These are phyloP conservation scores for Myxozyma neotropica DNA, from an alignment of 805 yeast genomes.

Conservation along the genomic window DNA sequence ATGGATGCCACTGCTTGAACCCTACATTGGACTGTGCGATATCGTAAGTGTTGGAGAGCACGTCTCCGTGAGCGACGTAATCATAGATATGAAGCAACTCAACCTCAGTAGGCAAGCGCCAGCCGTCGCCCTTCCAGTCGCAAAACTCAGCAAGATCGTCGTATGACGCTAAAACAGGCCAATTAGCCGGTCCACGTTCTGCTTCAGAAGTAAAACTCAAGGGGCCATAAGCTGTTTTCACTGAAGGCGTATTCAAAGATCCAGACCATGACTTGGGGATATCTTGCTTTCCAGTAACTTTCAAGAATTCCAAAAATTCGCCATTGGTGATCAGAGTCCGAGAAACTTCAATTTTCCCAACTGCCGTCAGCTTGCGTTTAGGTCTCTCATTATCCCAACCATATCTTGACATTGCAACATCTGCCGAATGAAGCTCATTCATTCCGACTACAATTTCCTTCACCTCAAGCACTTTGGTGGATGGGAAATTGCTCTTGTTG, in stretches of 20 bases:
- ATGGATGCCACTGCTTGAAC: slow-evolving; percentile 35
- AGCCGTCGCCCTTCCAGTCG: slow-evolving; percentile 22
- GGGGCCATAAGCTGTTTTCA: slow-evolving; percentile 32
- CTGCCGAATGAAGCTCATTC: slow-evolving; percentile 11
- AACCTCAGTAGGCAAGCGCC: slow-evolving; percentile 33
- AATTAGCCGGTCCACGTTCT: slow-evolving; percentile 11
- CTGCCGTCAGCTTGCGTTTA: background rate
- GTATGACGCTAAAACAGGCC: slow-evolving; percentile 36
- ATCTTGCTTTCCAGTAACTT: background rate
- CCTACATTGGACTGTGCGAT: slow-evolving; percentile 26
- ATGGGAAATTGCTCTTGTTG: background rate
- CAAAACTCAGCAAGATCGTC: slow-evolving; percentile 28
- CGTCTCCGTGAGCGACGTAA: slow-evolving; percentile 5
- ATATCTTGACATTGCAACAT: background rate
- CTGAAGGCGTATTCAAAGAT: slow-evolving; percentile 13
- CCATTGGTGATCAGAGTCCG: slow-evolving; percentile 29
- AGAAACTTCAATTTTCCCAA: slow-evolving; percentile 17
- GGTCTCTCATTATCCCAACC: slow-evolving; percentile 38
- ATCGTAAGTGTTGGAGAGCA: slow-evolving; percentile 4
- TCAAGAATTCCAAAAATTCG: slow-evolving; percentile 24
- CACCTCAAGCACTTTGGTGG: background rate
- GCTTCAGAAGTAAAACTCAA: slow-evolving; percentile 8
- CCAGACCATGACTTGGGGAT: slow-evolving; percentile 31
- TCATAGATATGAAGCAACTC: slow-evolving; percentile 33
- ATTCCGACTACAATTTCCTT: slow-evolving; percentile 19